A percentile compares a stretch with the other conserved stretches of the same genome.
Evolutionary conservation across 1,284 basidiomycete species (phyloP).

Genomic region (Moesziomyces antarcticus): DNA sequence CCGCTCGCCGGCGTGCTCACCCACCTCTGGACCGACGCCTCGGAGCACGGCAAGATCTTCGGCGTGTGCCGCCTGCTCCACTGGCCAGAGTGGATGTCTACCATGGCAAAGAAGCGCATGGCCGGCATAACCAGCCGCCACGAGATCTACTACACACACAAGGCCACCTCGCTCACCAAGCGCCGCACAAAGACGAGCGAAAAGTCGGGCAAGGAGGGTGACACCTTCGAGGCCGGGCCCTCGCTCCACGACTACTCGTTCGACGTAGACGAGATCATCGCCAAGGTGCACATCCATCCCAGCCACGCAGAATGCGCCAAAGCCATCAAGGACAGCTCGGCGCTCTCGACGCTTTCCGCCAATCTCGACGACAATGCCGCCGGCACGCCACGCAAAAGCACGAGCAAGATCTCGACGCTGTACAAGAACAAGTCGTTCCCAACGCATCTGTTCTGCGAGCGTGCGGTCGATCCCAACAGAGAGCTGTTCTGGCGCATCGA

Average conservation of each 20-base stretch:
- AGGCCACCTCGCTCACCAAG: conserved; percentile 34
- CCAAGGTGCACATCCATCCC: conserved; percentile 33
- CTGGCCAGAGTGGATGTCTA: conserved; percentile 54
- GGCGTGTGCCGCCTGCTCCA: conserved; percentile 49
- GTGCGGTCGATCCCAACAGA: conserved; percentile 49
- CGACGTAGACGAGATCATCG: conserved; percentile 48
- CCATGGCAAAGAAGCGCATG: conserved; percentile 53
- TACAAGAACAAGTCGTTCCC: conserved; percentile 49
- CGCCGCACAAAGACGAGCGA: conserved; percentile 40
- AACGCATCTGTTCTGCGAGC: conserved; percentile 46
- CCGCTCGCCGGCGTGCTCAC: conserved; percentile 45
- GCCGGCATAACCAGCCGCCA: conserved; percentile 41
- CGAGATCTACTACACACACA: conserved; percentile 58
- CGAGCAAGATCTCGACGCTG: conserved; percentile 13
- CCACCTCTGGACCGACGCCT: conserved; percentile 44
- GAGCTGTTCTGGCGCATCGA: conserved; percentile 54
- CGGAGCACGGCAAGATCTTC: conserved; percentile 44
- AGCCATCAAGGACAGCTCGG: neutral
- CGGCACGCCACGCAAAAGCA: conserved; percentile 12
- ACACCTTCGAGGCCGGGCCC: conserved; percentile 46
- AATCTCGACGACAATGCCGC: conserved; percentile 7
- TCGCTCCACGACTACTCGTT: conserved; percentile 47
- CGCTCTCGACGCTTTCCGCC: neutral
- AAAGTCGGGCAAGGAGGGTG: conserved; percentile 33
- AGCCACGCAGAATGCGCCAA: conserved; percentile 16